Evolutionary conservation across 345 rosid genomes (phyloP), one percentile per base, ranked within the genome.

Genomic region (Chamaenerion angustifolium): DNA sequence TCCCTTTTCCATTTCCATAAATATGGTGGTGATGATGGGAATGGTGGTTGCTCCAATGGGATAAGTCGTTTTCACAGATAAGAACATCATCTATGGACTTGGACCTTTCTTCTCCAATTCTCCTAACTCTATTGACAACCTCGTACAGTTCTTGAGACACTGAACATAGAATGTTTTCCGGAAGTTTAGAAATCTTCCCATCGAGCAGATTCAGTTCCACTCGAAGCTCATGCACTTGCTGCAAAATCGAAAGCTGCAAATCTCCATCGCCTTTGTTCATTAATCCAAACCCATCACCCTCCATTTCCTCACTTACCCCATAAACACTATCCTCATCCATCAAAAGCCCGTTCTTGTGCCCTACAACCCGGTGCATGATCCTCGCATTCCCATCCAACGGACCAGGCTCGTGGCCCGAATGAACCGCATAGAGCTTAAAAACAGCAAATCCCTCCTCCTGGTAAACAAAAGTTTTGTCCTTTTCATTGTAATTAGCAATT

Each of bases 371-470:
- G 71, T 92, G 98, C 83, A 92, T 87, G 59, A 92, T 92, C 68
- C 98, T 84, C 2, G 98, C 98, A 54, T 87, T 84, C 19, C 98
- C 98, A 76, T 92, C 96, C 68, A 77, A 49, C 0, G 98, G 96
- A 54, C 98, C 98, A 0, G 98, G 98, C 59, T 92, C 96, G 56
- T 92, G 98, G 15, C 98, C 95, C 0, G 98, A 76, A 78, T 92
- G 98, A 51, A 92, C 98, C 0, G 95, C 98, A 57, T 84, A 92
- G 13, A 92, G 56, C 76, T 84, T 92, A 62, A 92, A 92, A 54
- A 92, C 79, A 0, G 98, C 96, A 67, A 76, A 58, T 43, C 98
- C 98, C 64, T 92, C 98, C 66, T 92, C 98, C 63, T 87, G 81
- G 63, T 92, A 92, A 16, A 87, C 90, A 68, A 92, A 92, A 2